Evolutionary conservation across 441 rosid genomes (phyloP).

Genomic region (Biscutella laevigata): DNA sequence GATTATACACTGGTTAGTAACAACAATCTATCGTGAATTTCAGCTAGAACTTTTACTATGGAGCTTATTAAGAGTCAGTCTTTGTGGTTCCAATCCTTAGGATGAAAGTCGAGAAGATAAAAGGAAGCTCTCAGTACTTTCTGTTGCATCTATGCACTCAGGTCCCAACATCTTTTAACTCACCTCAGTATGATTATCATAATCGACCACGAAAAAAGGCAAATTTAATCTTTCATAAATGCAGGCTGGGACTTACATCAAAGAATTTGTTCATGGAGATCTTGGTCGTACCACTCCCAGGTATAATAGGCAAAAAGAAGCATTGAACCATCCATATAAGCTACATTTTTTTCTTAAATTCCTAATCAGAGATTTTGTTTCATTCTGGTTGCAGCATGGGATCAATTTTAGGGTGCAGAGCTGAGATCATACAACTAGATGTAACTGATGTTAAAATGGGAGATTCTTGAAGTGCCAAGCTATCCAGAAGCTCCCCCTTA

Average conservation of each 20-base stretch:
- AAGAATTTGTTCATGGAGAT: conserved; percentile 98
- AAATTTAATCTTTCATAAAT: not conserved
- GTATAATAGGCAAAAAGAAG: too few species aligned
- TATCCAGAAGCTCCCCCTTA: not conserved
- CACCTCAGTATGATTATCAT: not conserved
- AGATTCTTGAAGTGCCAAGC: conserved; percentile 19
- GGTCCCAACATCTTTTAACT: conserved; percentile 33
- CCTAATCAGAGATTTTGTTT: not conserved
- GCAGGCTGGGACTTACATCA: conserved; percentile 96
- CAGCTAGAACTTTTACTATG: not conserved
- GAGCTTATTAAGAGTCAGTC: not conserved
- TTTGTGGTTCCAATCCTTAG: conserved; percentile 30
- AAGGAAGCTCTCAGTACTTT: conserved; percentile 67
- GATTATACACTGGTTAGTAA: conserved; percentile 64
- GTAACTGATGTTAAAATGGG: conserved; percentile 94
- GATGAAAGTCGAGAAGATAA: conserved; percentile 81
- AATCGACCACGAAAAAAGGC: not conserved
- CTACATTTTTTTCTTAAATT: too few species aligned
- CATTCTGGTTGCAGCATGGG: conserved; percentile 52
- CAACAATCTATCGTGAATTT: not conserved
- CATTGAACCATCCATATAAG: too few species aligned
- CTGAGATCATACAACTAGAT: conserved; percentile 87
- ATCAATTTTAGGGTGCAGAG: conserved; percentile 74
- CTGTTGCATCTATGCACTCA: conserved; percentile 91
- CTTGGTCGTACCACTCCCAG: conserved; percentile 91